These are phyloP conservation scores for Raphanus sativus DNA, from an alignment of 345 rosid species.

Conservation along the genomic window DNA sequence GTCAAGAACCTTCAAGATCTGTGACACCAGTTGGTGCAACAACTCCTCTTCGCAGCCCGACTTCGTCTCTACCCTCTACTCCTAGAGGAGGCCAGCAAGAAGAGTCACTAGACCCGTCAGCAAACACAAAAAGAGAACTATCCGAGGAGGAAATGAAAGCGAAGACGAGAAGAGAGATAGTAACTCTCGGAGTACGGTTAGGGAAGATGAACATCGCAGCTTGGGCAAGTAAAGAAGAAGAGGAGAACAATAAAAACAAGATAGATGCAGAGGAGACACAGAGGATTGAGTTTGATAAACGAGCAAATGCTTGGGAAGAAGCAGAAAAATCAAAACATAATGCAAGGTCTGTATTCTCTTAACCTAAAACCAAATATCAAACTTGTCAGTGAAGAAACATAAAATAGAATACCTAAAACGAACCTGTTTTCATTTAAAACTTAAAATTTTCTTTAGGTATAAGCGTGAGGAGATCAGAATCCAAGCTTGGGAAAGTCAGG, in stretches of 20 bases:
- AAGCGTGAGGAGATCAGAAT: conserved; percentile 91
- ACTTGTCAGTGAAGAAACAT: background rate
- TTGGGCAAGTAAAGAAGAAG: conserved; percentile 88
- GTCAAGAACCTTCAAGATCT: conserved; percentile 92
- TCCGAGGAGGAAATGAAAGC: conserved; percentile 67
- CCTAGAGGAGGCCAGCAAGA: conserved; percentile 48
- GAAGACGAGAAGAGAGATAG: conserved; percentile 84
- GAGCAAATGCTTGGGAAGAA: conserved; percentile 90
- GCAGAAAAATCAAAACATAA: conserved; percentile 80
- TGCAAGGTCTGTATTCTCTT: conserved; percentile 58
- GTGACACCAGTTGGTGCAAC: conserved; percentile 81
- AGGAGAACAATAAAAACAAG: background rate
- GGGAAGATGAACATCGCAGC: conserved; percentile 93
- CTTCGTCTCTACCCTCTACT: conserved; percentile 70
- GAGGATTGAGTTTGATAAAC: conserved; percentile 50
- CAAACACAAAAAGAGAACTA: conserved; percentile 39
- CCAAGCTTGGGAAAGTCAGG: conserved; percentile 91
- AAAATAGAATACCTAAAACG: background rate
- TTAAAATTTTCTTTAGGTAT: conserved; percentile 45
- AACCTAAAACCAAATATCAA: background rate
- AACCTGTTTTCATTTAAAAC: background rate
- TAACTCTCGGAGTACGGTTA: conserved; percentile 72
- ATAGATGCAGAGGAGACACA: conserved; percentile 41
- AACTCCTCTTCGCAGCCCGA: conserved; percentile 81
- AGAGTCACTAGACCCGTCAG: background rate